Evolutionary conservation across 2,329 filamentous ascomycete genomes (phyloP).

Genomic region (Cladorrhinum sp.): DNA sequence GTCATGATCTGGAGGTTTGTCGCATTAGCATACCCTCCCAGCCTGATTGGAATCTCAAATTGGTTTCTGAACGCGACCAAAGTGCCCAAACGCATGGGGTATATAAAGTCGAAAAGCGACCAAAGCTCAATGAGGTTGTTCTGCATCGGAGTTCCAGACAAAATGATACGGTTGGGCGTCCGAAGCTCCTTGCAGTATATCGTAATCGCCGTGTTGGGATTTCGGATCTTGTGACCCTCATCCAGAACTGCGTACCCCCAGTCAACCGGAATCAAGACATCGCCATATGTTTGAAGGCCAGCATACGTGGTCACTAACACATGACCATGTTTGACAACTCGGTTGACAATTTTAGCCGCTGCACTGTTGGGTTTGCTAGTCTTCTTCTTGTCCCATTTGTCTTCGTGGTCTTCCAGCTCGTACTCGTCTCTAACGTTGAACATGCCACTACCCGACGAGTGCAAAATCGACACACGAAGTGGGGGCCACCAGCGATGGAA

Average conservation of each 20-base stretch:
- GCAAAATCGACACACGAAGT: conserved; percentile 89
- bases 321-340: conserved; percentile 80
- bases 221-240: conserved; percentile 97
- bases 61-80: conserved; percentile 85
- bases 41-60: conserved; percentile 90
- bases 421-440: conserved; percentile 71
- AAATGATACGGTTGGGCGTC: conserved; percentile 84
- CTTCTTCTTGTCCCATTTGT: conserved; percentile 41
- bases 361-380: conserved; percentile 59
- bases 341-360: conserved; percentile 76
- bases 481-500: conserved; percentile 99
- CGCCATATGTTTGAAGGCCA: conserved; percentile 87
- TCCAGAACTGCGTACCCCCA: conserved; percentile 96
- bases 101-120: conserved; percentile 97
- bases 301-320: conserved; percentile 95
- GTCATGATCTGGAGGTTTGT: conserved; percentile 93
- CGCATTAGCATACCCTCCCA: conserved; percentile 93
- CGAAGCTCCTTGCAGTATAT: conserved; percentile 92
- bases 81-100: conserved; percentile 90
- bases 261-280: conserved; percentile 74
- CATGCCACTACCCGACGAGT: conserved; percentile 96
- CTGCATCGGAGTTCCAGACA: conserved; percentile 96
- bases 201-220: conserved; percentile 91
- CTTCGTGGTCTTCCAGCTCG: conserved; percentile 51
- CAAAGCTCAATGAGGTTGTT: conserved; percentile 94